Evolutionary conservation across 202 grass and related monocot species (phyloP).

Genomic region (Cymbopogon flexuosus): DNA sequence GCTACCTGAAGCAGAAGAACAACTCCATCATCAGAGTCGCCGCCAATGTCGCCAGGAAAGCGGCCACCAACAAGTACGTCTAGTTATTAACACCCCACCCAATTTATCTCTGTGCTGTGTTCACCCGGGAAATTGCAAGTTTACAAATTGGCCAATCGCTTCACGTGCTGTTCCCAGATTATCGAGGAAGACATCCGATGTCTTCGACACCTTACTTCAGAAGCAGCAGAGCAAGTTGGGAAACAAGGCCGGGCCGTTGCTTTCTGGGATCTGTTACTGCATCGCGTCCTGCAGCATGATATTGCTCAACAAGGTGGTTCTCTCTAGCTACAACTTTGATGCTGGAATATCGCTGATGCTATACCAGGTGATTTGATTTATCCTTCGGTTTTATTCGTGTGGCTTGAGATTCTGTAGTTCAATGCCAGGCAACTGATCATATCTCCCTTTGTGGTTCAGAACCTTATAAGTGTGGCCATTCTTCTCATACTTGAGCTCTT

Average conservation of each 20-base stretch:
- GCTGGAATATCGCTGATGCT: slow-evolving; percentile 72
- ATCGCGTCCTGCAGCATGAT: slow-evolving; percentile 91
- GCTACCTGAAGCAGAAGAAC: slow-evolving; percentile 74
- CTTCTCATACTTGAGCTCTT: slow-evolving; percentile 48
- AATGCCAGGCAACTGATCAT: slow-evolving; percentile 2
- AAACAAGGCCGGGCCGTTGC: slow-evolving; percentile 46
- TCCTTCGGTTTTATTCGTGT: background rate
- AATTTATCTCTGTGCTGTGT: background rate
- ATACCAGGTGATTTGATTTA: slow-evolving; percentile 54
- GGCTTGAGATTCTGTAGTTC: background rate
- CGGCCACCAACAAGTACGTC: slow-evolving; percentile 44
- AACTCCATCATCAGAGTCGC: slow-evolving; percentile 62
- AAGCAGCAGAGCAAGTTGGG: slow-evolving; percentile 47
- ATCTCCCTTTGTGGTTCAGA: slow-evolving; percentile 47
- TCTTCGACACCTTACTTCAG: slow-evolving; percentile 53
- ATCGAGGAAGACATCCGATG: slow-evolving; percentile 56
- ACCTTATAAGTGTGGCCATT: slow-evolving; percentile 64
- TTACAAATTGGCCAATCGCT: background rate
- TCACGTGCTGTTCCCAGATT: slow-evolving; percentile 31
- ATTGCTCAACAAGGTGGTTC: slow-evolving; percentile 84
- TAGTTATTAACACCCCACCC: background rate
- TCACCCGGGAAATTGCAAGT: background rate
- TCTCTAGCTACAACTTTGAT: slow-evolving; percentile 69
- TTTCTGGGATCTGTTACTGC: slow-evolving; percentile 73
- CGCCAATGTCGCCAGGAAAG: slow-evolving; percentile 44